phyloP scores from a whole-genome alignment of 768 basidiomycete genomes.

The Myochromella boudieri region DNA sequence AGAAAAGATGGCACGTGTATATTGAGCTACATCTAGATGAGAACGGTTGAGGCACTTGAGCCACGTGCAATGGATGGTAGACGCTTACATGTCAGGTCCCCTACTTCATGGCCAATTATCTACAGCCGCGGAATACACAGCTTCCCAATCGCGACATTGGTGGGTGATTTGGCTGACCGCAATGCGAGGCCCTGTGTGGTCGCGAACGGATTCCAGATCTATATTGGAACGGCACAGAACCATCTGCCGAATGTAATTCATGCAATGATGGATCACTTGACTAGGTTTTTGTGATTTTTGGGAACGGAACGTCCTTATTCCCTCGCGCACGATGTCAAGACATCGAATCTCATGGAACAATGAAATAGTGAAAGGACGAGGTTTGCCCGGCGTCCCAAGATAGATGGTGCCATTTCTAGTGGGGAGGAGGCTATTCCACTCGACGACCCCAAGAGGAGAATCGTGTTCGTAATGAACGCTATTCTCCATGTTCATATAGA shows the following conservation, averaged over 20 bases:
- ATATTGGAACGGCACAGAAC: slow-evolving; percentile 15
- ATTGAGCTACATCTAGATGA: too few relatives aligned
- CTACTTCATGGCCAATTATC: background rate
- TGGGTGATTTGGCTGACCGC: slow-evolving; percentile 16
- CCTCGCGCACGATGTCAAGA: slow-evolving; percentile 30
- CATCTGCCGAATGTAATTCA: slow-evolving; percentile 20
- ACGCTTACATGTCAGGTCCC: too few relatives aligned
- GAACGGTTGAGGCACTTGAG: too few relatives aligned
- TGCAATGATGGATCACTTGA: slow-evolving; percentile 20
- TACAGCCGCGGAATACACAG: slow-evolving; percentile 14
- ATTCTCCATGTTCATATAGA: background rate
- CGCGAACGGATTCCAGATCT: slow-evolving; percentile 20
- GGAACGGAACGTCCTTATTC: background rate
- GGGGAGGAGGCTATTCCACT: background rate
- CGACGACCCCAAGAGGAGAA: background rate
- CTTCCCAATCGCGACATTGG: slow-evolving; percentile 16
- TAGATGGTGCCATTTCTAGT: background rate
- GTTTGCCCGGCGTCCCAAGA: background rate
- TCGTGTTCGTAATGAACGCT: background rate
- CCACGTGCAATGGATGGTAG: too few relatives aligned
- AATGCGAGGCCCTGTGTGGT: slow-evolving; percentile 7
- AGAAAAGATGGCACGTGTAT: too few relatives aligned
- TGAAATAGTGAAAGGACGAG: slow-evolving; percentile 26
- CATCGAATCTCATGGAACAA: slow-evolving; percentile 38
- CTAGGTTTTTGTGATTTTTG: background rate